Evolutionary conservation across 305 asterid species (phyloP).

Genomic region (Caryopteris hybrid): DNA sequence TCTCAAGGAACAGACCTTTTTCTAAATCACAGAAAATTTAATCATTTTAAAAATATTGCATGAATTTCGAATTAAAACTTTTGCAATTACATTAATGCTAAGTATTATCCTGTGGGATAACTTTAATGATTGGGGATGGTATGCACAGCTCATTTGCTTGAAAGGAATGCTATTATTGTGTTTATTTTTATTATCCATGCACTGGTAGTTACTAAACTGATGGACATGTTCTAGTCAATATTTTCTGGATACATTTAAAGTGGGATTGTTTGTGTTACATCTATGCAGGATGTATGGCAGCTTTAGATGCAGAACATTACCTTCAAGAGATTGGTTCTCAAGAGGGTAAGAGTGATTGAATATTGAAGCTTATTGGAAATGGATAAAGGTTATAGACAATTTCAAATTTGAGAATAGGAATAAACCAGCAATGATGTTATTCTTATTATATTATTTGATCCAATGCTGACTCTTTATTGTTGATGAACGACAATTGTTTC

Average conservation of each 20-base stretch:
- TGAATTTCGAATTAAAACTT: too few species aligned
- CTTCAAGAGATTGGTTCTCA: constrained; percentile 85
- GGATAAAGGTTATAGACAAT: constrained; percentile 1
- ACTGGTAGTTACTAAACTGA: background rate
- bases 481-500: background rate
- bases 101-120: background rate
- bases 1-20: background rate
- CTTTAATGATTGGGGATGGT: background rate
- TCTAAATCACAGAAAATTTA: background rate
- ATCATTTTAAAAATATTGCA: too few species aligned
- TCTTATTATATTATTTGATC: background rate
- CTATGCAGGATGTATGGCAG: constrained; percentile 93
- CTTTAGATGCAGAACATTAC: constrained; percentile 96
- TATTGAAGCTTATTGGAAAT: constrained; percentile 29
- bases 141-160: constrained; percentile 8
- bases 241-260: constrained; percentile 11
- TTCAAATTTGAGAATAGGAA: constrained; percentile 13
- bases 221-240: background rate
- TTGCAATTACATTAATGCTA: background rate
- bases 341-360: constrained; percentile 91
- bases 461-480: background rate
- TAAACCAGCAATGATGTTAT: background rate
- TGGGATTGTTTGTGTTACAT: background rate
- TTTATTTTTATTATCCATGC: background rate
- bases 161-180: background rate